These are phyloP conservation scores for Tanacetum coccineum DNA, from an alignment of 129 eudicot species.

Conservation along the genomic window DNA sequence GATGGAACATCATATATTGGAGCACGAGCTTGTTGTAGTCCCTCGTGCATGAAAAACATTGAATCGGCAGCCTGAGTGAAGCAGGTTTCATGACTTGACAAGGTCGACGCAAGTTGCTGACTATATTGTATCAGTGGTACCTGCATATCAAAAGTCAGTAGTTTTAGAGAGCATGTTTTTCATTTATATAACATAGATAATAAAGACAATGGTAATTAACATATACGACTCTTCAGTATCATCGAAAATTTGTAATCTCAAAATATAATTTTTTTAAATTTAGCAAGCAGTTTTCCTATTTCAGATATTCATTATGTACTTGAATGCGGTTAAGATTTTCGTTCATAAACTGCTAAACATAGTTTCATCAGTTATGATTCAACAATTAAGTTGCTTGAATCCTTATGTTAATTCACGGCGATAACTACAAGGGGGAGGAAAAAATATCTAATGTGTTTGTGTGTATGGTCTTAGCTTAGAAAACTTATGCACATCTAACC, in stretches of 20 bases:
- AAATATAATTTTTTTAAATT: neutral
- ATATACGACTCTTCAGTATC: neutral
- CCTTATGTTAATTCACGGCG: neutral
- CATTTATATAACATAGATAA: neutral
- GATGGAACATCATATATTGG: conserved; percentile 99
- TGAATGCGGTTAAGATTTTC: too few relatives aligned
- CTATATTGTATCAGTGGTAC: conserved; percentile 91
- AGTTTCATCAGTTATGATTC: neutral
- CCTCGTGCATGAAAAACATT: conserved; percentile 96
- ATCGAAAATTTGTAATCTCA: neutral
- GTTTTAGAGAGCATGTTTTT: neutral
- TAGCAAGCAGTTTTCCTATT: too few relatives aligned
- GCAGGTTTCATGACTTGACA: conserved; percentile 95
- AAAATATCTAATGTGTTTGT: too few relatives aligned
- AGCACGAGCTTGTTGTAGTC: conserved; percentile 98
- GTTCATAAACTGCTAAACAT: neutral
- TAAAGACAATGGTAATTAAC: too few relatives aligned
- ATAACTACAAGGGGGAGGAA: too few relatives aligned
- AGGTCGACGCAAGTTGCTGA: conserved; percentile 89
- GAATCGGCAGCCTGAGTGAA: conserved; percentile 98
- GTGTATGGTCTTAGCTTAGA: too few relatives aligned
- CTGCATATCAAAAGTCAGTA: conserved; percentile 47
- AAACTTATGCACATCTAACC: too few relatives aligned
- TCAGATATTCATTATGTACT: too few relatives aligned
- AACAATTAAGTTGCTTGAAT: too few relatives aligned